These are phyloP conservation scores for Suillus alpinus DNA, from an alignment of 768 basidiomycete genomes.

Conservation along the genomic window DNA sequence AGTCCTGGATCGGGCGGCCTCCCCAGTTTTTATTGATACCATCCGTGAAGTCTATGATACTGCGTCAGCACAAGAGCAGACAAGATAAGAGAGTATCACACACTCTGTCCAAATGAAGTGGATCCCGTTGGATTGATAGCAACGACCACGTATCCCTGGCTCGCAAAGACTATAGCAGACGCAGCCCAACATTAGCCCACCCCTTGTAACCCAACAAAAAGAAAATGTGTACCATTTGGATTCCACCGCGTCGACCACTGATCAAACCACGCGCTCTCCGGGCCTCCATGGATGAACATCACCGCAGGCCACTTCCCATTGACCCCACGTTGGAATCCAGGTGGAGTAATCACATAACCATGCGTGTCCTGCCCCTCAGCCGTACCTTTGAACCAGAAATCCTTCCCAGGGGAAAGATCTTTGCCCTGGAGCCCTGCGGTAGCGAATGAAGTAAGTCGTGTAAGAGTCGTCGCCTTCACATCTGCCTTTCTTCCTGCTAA, in stretches of 20 bases:
- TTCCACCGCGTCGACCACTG: constrained; percentile 94
- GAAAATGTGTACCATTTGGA: constrained; percentile 55
- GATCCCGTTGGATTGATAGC: constrained; percentile 93
- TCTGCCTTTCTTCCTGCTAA: constrained; percentile 23
- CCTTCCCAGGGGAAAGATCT: constrained; percentile 60
- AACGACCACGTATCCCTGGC: constrained; percentile 86
- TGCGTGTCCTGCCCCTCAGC: constrained; percentile 65
- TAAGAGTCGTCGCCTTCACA: constrained; percentile 32
- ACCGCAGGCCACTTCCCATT: constrained; percentile 77
- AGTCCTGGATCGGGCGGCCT: constrained; percentile 79
- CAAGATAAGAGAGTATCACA: not conserved
- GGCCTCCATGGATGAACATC: constrained; percentile 81
- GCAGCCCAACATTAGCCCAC: not conserved
- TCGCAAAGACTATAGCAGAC: constrained; percentile 61
- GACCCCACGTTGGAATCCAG: constrained; percentile 65
- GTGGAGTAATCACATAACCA: constrained; percentile 82
- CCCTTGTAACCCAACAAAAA: not conserved
- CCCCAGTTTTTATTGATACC: constrained; percentile 82
- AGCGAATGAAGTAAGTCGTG: constrained; percentile 67
- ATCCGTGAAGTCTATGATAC: constrained; percentile 65
- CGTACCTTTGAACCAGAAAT: constrained; percentile 90
- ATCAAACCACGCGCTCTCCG: constrained; percentile 87
- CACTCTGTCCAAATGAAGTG: constrained; percentile 89
- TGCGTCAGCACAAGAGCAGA: not conserved
- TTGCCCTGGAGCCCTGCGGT: constrained; percentile 54